phyloP scores from a whole-genome alignment of 345 rosid genomes.

The Hypericum androsaemum region DNA sequence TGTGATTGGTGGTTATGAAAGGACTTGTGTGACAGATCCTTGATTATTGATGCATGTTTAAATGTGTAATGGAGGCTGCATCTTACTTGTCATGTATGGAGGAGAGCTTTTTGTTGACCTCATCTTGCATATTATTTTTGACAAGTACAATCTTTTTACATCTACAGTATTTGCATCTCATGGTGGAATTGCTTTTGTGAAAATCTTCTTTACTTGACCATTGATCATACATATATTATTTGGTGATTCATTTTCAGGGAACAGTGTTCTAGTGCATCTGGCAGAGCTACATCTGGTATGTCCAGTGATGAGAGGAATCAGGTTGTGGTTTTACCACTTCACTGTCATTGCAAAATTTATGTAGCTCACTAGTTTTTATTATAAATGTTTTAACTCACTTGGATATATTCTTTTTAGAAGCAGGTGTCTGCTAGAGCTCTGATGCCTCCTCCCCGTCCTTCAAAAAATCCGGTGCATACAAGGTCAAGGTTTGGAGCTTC shows the following conservation, averaged over 20 bases:
- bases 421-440: conserved; percentile 72
- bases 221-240: background rate
- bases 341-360: background rate
- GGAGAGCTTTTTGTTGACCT: no score
- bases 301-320: conserved; percentile 95
- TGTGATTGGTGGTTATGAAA: no score
- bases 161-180: no score
- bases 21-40: no score
- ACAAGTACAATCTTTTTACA: no score
- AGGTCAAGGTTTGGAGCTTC: conserved; percentile 64
- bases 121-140: no score
- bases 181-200: no score
- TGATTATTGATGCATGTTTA: no score
- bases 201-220: no score
- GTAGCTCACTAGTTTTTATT: background rate
- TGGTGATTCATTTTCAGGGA: conserved; percentile 40
- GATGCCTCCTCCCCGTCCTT: conserved; percentile 93
- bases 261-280: conserved; percentile 91
- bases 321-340: conserved; percentile 30
- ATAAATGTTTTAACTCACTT: conserved; percentile 5
- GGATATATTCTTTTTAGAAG: conserved; percentile 28
- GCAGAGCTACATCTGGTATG: conserved; percentile 86
- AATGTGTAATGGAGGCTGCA: no score
- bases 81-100: no score
- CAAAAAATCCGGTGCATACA: conserved; percentile 26